Evolutionary conservation across 192 early-diverging fungal genomes (phyloP), one percentile per base, ranked within the genome.

Genomic region (Podila minutissima): DNA sequence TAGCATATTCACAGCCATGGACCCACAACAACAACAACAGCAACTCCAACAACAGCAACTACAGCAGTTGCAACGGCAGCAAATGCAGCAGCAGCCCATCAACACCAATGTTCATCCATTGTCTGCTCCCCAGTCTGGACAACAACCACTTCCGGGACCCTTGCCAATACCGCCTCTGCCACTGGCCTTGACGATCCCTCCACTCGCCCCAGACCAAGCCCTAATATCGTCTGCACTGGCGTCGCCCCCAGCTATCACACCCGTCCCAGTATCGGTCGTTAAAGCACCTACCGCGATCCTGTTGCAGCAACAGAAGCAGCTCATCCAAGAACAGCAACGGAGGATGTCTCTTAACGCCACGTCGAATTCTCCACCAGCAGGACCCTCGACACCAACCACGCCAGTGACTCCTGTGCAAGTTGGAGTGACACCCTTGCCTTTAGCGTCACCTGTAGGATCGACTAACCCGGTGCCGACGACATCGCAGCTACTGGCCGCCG

Each of bases 231-330:
- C 64, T 24, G 29, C 62, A 19, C 20, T 38, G 62, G 35, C 22
- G 3, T 38, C 62, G 35, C 62, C 62, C 7, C 13, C 62, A 10
- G 33, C 33, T n/a, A 2, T 41, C 48, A 26, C 15, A 7, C 37
- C 15, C 57, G 57, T 28, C 37, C 13, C 26, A 29, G n/a, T 62
- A 26, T n/a, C 49, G 24, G 46, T 51, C 4, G 32, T 61, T 7
- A 74, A 66, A 24, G 66, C 65, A 1, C 41, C 74, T 1, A 75
- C 74, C 9, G 60, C 66, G 35, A 66, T 51, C 7, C 24, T 75
- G 28, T 29, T 75, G 24, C 71, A 73, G 17, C 63, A 66, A 37
- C 66, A 64, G 59, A 28, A 61, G 59, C 59, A 61, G 29, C 31
- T 61, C 17, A 55, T 55, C 8, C 53, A 55, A 55, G 53, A 55